phyloP scores from a whole-genome alignment of 768 basidiomycete species.

The Phlebiopsis gigantea region DNA sequence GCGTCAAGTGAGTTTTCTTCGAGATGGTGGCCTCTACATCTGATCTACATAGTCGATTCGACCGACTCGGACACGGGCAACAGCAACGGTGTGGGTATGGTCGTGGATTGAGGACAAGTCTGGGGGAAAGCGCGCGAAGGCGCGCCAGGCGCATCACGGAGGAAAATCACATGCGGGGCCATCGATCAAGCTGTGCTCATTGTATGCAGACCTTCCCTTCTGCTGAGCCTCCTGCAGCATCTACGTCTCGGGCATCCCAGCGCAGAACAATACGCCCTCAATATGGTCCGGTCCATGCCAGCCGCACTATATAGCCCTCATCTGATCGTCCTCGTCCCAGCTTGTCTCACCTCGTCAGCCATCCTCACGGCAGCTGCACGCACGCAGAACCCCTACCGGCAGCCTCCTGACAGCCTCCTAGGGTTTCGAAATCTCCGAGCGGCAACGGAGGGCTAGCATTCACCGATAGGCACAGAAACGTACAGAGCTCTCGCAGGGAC shows the following conservation, averaged over 20 bases:
- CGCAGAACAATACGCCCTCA: neutral
- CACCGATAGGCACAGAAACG: neutral
- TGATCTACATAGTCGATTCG: neutral
- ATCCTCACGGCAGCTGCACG: neutral
- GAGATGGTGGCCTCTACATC: neutral
- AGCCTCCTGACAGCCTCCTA: neutral
- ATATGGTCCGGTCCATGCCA: neutral
- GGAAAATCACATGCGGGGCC: neutral
- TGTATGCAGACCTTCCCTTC: neutral
- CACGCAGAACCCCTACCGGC: neutral
- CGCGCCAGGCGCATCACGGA: neutral
- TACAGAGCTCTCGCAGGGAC: neutral
- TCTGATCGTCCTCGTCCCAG: neutral
- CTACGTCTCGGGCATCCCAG: neutral
- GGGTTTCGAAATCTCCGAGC: neutral
- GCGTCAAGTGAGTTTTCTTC: neutral
- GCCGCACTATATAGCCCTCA: neutral
- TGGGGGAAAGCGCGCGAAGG: neutral
- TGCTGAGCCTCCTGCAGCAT: neutral
- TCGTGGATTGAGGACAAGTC: neutral
- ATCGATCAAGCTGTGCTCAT: neutral
- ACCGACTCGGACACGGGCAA: neutral
- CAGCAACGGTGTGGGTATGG: neutral
- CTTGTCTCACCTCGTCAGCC: neutral
- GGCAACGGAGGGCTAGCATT: neutral